A percentile compares a stretch with the other conserved stretches of the same genome.
Conservation (phyloP, 805 yeast species). For the Starmerella gropengiesseri region DNA sequence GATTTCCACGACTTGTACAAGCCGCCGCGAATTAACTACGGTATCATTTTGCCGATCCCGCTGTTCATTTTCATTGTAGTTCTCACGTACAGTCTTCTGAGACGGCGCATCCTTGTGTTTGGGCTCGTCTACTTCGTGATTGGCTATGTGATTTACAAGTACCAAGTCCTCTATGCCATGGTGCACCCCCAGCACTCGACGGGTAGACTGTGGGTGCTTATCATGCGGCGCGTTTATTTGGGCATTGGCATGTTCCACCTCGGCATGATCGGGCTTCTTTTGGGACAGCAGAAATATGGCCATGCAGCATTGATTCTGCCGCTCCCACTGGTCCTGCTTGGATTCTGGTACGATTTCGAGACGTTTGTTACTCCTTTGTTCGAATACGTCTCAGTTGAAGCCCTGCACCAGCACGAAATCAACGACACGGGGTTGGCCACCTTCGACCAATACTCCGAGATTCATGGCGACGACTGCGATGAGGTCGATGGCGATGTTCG, state of each 20-base stretch:
- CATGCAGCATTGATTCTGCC: constrained; percentile 66
- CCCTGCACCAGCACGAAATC: constrained; percentile 32
- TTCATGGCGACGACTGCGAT: constrained; percentile 3
- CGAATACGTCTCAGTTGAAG: constrained; percentile 74
- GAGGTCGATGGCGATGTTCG: constrained; percentile 1
- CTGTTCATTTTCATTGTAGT: constrained; percentile 74
- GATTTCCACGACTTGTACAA: constrained; percentile 63
- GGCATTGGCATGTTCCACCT: constrained; percentile 79
- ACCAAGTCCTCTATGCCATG: constrained; percentile 78
- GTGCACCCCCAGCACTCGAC: constrained; percentile 95
- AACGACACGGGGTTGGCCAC: constrained; percentile 12
- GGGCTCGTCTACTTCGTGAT: constrained; percentile 74
- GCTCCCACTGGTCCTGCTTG: constrained; percentile 56
- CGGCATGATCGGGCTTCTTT: constrained; percentile 85
- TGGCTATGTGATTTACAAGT: constrained; percentile 84
- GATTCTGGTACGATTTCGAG: constrained; percentile 69
- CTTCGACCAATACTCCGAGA: constrained; percentile 7
- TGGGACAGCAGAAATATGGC: constrained; percentile 66
- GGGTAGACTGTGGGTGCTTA: constrained; percentile 90
- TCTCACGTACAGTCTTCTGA: constrained; percentile 76
- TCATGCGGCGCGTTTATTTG: constrained; percentile 67
- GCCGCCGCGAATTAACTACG: constrained; percentile 89
- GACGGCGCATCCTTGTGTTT: constrained; percentile 74
- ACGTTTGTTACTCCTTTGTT: constrained; percentile 70
- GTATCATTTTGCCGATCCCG: constrained; percentile 85